Conservation (phyloP, 495 filamentous ascomycete genomes). For the Aspergillus cavernicola region DNA sequence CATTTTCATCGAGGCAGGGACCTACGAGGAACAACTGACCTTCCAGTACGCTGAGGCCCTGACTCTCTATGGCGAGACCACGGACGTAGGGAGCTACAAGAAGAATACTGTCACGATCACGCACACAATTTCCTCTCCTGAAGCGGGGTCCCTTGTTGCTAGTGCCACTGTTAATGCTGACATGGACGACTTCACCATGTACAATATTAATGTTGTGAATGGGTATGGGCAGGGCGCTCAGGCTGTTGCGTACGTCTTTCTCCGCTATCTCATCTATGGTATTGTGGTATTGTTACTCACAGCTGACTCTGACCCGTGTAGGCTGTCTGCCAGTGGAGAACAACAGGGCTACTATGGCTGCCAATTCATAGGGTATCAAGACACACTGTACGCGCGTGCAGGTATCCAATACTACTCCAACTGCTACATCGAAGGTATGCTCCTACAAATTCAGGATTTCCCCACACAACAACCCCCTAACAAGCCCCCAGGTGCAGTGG, state of each 20-base stretch:
- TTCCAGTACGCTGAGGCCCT: conserved; percentile 35
- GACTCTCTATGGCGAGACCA: conserved; percentile 54
- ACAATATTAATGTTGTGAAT: conserved; percentile 63
- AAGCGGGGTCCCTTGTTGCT: conserved; percentile 40
- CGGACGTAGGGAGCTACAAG: conserved; percentile 50
- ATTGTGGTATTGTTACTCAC: too few relatives aligned
- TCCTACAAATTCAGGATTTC: neutral
- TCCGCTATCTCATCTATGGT: too few relatives aligned
- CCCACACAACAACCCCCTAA: neutral
- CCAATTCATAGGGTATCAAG: conserved; percentile 58
- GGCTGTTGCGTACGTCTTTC: conserved; percentile 32
- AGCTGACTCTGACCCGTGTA: too few relatives aligned
- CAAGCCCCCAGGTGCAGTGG: conserved; percentile 29
- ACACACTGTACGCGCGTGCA: conserved; percentile 56
- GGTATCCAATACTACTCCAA: conserved; percentile 57
- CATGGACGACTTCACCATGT: conserved; percentile 48
- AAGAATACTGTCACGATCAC: conserved; percentile 61
- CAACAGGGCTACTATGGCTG: conserved; percentile 58
- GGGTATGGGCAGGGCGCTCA: conserved; percentile 32
- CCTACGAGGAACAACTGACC: conserved; percentile 49
- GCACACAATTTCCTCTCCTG: conserved; percentile 43
- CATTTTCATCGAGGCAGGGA: conserved; percentile 39
- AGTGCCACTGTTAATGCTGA: conserved; percentile 57
- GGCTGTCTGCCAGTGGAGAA: conserved; percentile 47
- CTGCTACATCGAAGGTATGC: conserved; percentile 40